A percentile compares a stretch with the other conserved stretches of the same genome.
Evolutionary conservation across 768 basidiomycete genomes (phyloP).

Genomic region (Lactarius pseudohatsudake): DNA sequence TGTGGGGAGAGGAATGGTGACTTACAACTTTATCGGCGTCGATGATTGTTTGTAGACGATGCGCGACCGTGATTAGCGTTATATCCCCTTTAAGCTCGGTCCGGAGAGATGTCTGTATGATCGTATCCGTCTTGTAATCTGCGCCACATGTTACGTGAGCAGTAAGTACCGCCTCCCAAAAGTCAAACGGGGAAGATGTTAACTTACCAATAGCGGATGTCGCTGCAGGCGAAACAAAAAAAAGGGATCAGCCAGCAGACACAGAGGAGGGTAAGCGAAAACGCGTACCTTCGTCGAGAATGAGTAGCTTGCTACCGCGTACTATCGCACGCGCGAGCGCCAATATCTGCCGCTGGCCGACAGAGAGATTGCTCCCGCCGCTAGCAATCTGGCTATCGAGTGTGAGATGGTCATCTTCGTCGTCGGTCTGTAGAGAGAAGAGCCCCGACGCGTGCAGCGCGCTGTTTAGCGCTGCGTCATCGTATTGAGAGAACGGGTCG

Average conservation of each 20-base stretch:
- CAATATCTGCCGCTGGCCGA: conserved; percentile 60
- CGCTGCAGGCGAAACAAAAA: conserved; percentile 32
- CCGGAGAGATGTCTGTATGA: conserved; percentile 58
- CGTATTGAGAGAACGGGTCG: conserved; percentile 57
- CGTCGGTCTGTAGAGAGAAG: conserved; percentile 41
- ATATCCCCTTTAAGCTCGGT: conserved; percentile 43
- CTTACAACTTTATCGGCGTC: conserved; percentile 59
- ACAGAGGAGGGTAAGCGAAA: background rate
- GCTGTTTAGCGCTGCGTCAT: conserved; percentile 51
- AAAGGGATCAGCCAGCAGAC: background rate
- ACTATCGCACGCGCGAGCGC: conserved; percentile 61
- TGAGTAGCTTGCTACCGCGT: conserved; percentile 54
- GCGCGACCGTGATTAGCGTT: conserved; percentile 59
- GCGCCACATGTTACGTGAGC: background rate
- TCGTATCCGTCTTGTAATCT: conserved; percentile 57
- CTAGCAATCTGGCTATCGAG: conserved; percentile 47
- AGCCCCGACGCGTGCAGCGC: conserved; percentile 51
- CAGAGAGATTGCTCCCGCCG: conserved; percentile 47
- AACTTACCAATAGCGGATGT: conserved; percentile 46
- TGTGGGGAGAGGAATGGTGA: background rate
- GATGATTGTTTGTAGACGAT: conserved; percentile 59
- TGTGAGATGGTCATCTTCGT: conserved; percentile 40
- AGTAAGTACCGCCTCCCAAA: no score
- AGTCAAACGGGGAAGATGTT: no score
- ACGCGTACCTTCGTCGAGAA: conserved; percentile 53